phyloP scores from a whole-genome alignment of 2,329 filamentous ascomycete genomes.

The Nakataea oryzae region DNA sequence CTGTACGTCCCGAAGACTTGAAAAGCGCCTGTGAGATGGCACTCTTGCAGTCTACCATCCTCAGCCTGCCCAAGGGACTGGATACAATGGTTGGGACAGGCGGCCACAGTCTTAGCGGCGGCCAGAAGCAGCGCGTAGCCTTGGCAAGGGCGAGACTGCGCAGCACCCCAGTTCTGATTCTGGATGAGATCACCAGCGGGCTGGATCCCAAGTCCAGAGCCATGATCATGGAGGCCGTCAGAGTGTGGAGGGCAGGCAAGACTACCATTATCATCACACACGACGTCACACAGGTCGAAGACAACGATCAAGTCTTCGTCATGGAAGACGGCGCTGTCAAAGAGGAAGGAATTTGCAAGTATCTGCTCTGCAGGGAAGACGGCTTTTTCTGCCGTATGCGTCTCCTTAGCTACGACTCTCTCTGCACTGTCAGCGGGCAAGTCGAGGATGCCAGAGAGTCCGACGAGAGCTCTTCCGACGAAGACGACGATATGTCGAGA shows the following conservation, averaged over 20 bases:
- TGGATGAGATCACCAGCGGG: constrained; percentile 84
- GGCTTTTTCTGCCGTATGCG: background rate
- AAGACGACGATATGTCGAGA: background rate
- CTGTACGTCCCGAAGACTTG: constrained; percentile 44
- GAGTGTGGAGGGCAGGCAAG: constrained; percentile 66
- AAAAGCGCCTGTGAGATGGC: constrained; percentile 54
- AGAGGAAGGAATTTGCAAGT: constrained; percentile 51
- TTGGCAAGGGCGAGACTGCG: constrained; percentile 69
- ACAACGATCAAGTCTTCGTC: constrained; percentile 70
- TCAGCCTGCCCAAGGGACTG: constrained; percentile 56
- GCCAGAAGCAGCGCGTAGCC: constrained; percentile 73
- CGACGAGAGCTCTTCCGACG: background rate
- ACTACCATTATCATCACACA: constrained; percentile 94
- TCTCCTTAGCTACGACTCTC: background rate
- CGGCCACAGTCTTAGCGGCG: constrained; percentile 69
- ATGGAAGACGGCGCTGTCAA: constrained; percentile 60
- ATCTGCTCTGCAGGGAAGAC: background rate
- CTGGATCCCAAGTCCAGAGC: constrained; percentile 63
- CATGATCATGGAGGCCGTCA: constrained; percentile 63
- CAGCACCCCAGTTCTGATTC: constrained; percentile 68
- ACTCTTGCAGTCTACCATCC: constrained; percentile 57
- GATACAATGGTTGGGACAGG: constrained; percentile 61
- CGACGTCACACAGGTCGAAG: constrained; percentile 65
- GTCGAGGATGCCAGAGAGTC: background rate
- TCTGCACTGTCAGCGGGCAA: background rate